phyloP scores from a whole-genome alignment of 1,284 basidiomycete genomes.

The Cryptococcus maquisensis region DNA sequence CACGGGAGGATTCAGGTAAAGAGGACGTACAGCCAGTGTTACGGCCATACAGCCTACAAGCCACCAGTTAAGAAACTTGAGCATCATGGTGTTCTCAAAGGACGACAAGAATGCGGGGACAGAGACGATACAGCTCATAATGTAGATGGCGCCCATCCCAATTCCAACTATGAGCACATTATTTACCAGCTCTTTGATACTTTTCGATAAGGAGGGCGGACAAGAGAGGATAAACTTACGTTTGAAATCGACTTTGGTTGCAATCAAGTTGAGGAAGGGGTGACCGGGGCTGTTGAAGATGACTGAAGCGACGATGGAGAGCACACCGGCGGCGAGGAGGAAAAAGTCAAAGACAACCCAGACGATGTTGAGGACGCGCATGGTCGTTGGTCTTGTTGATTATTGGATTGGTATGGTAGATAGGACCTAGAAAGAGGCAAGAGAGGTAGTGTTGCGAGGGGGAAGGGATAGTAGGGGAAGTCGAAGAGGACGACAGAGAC shows the following conservation, averaged over 20 bases:
- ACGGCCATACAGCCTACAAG: constrained; percentile 55
- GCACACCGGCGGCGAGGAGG: constrained; percentile 63
- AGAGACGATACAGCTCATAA: constrained; percentile 65
- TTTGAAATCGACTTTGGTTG: constrained; percentile 58
- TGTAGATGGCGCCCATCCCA: constrained; percentile 62
- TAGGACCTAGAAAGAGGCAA: background rate
- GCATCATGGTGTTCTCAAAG: constrained; percentile 62
- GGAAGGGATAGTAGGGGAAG: background rate
- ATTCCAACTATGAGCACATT: constrained; percentile 57
- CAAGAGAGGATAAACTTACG: constrained; percentile 51
- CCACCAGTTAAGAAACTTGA: constrained; percentile 68
- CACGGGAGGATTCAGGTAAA: background rate
- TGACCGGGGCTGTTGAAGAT: constrained; percentile 63
- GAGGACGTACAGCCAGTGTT: constrained; percentile 18
- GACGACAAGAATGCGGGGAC: constrained; percentile 65
- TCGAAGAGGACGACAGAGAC: background rate
- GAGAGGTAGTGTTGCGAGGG: too few species aligned
- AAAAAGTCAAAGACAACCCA: constrained; percentile 67
- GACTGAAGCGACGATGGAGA: constrained; percentile 64
- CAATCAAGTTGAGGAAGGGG: constrained; percentile 62
- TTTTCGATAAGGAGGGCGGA: background rate
- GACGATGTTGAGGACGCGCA: constrained; percentile 57
- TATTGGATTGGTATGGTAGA: background rate
- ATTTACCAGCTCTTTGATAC: background rate
- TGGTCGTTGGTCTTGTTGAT: constrained; percentile 1